A percentile compares a stretch with the other conserved stretches of the same genome.
phyloP scores from a whole-genome alignment of 495 filamentous ascomycete genomes.

The Neurospora tetrasperma region DNA sequence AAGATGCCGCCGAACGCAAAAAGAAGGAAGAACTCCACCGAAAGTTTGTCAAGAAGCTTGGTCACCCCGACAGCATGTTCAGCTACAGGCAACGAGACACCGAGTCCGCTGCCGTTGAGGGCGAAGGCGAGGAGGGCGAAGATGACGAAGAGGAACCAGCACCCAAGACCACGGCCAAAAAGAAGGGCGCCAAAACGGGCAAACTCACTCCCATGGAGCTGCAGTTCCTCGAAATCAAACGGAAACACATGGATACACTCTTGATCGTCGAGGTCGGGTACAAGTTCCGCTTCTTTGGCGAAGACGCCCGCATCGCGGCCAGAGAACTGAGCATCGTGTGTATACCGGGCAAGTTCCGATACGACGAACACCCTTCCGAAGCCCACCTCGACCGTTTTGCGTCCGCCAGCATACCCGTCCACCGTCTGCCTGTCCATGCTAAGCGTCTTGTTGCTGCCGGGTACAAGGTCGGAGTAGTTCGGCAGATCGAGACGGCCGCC shows the following conservation, averaged over 20 bases:
- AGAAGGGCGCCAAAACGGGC: slow-evolving; percentile 61
- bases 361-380: slow-evolving; percentile 92
- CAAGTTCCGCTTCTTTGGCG: slow-evolving; percentile 97
- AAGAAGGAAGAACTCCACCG: slow-evolving; percentile 65
- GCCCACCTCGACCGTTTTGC: slow-evolving; percentile 89
- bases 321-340: slow-evolving; percentile 93
- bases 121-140: slow-evolving; percentile 33
- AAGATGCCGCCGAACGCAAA: slow-evolving; percentile 33
- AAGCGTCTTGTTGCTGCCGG: slow-evolving; percentile 87
- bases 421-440: slow-evolving; percentile 86
- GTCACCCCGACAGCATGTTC: slow-evolving; percentile 68
- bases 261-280: slow-evolving; percentile 93
- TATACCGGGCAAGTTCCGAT: slow-evolving; percentile 90
- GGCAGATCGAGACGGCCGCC: slow-evolving; percentile 96
- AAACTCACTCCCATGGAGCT: slow-evolving; percentile 94
- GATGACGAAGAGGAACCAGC: slow-evolving; percentile 41
- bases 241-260: slow-evolving; percentile 79
- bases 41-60: slow-evolving; percentile 83
- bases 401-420: slow-evolving; percentile 89
- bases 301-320: slow-evolving; percentile 82
- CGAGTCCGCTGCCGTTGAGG: slow-evolving; percentile 37
- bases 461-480: slow-evolving; percentile 91
- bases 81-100: slow-evolving; percentile 50
- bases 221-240: slow-evolving; percentile 88
- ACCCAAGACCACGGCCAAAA: slow-evolving; percentile 38